A percentile compares a stretch with the other conserved stretches of the same genome.
Conservation (phyloP, 768 basidiomycete species). For the Suillus lakei region DNA sequence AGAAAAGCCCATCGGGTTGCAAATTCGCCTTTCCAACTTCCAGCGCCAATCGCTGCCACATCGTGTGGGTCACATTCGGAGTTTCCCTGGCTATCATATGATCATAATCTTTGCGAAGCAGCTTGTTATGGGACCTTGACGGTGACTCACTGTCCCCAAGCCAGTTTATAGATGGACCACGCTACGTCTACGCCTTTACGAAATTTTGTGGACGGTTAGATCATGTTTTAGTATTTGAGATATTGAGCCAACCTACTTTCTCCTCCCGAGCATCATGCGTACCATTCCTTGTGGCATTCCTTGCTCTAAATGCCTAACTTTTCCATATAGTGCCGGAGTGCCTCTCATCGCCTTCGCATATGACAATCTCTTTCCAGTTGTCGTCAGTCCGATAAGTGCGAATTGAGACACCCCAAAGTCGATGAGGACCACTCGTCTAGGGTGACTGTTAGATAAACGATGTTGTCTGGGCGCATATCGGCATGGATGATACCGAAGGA, state of each 20-base stretch:
- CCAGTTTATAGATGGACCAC: neutral
- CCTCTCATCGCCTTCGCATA: neutral
- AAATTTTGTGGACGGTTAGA: neutral
- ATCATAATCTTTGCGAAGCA: neutral
- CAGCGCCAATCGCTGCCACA: too few relatives aligned
- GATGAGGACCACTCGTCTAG: neutral
- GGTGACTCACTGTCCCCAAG: neutral
- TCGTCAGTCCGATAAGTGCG: neutral
- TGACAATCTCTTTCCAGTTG: neutral
- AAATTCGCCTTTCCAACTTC: too few relatives aligned
- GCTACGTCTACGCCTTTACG: neutral
- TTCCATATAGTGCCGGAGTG: neutral
- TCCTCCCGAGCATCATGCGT: neutral
- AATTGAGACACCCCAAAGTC: neutral
- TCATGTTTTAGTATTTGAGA: neutral
- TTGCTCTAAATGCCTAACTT: neutral
- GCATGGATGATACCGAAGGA: neutral
- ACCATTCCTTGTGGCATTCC: neutral
- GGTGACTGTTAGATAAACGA: neutral
- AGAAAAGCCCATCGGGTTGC: too few relatives aligned
- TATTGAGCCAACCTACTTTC: neutral
- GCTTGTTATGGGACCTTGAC: neutral
- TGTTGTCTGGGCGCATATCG: neutral
- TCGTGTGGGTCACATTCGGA: neutral
- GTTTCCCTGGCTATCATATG: neutral